phyloP scores from a whole-genome alignment of 768 basidiomycete genomes.

The Galerina sulciceps region DNA sequence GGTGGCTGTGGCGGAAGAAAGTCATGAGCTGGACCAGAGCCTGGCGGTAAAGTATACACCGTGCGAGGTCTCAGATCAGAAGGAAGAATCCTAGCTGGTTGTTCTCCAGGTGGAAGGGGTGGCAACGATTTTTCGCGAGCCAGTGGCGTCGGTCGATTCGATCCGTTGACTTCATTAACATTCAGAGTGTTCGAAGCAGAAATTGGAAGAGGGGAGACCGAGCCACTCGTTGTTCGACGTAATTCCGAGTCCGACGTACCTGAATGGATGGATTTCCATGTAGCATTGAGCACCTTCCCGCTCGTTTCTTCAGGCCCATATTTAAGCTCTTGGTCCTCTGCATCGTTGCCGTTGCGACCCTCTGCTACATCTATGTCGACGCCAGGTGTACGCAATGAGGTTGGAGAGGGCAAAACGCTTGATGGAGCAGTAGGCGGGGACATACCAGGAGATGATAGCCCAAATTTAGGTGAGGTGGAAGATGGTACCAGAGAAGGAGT shows the following conservation, averaged over 20 bases:
- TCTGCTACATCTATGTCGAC: constrained; percentile 57
- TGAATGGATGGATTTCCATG: constrained; percentile 51
- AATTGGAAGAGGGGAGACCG: constrained; percentile 33
- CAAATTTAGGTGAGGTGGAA: constrained; percentile 57
- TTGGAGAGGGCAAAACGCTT: constrained; percentile 75
- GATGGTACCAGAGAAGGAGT: constrained; percentile 68
- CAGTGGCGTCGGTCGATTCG: constrained; percentile 18
- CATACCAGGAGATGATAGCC: constrained; percentile 60
- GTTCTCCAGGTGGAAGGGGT: constrained; percentile 70
- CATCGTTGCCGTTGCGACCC: constrained; percentile 36
- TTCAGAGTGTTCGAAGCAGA: constrained; percentile 22
- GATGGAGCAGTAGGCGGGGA: constrained; percentile 79
- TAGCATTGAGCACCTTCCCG: constrained; percentile 31
- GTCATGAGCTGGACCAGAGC: constrained; percentile 46
- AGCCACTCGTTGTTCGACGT: constrained; percentile 38
- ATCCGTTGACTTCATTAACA: constrained; percentile 21
- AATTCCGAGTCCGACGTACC: constrained; percentile 67
- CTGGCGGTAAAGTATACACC: constrained; percentile 55
- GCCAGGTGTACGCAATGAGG: constrained; percentile 68
- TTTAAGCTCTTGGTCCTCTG: constrained; percentile 48
- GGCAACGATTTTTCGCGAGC: constrained; percentile 79
- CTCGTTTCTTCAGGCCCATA: constrained; percentile 33
- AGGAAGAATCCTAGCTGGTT: constrained; percentile 40
- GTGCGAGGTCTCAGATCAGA: constrained; percentile 66
- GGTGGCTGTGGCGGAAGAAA: constrained; percentile 67